These are phyloP conservation scores for Saturnispora halmiae DNA, from an alignment of 805 yeast genomes.

Conservation along the genomic window DNA sequence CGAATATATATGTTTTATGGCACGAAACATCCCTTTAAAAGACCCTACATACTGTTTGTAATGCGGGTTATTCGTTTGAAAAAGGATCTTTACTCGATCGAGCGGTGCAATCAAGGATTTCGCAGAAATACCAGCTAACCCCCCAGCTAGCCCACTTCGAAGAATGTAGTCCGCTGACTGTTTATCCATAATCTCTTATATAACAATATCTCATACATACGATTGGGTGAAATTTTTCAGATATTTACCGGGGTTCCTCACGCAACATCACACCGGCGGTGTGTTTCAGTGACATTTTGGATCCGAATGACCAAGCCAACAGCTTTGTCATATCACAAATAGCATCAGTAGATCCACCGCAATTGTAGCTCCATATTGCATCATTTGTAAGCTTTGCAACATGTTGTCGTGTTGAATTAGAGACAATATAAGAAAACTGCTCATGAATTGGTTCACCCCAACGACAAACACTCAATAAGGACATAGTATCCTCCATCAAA, in stretches of 20 bases:
- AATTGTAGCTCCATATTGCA: constrained; percentile 2
- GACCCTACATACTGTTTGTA: constrained; percentile 75
- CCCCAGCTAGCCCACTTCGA: constrained; percentile 88
- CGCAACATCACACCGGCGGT: constrained; percentile 2
- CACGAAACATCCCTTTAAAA: constrained; percentile 62
- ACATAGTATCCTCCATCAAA: constrained; percentile 8
- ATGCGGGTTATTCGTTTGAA: constrained; percentile 91
- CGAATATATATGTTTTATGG: constrained; percentile 55
- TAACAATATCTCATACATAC: neutral
- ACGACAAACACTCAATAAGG: constrained; percentile 6
- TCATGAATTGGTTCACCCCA: constrained; percentile 8
- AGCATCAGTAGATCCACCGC: neutral
- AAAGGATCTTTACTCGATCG: constrained; percentile 88
- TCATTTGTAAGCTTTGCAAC: constrained; percentile 6
- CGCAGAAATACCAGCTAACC: constrained; percentile 92
- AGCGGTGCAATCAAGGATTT: constrained; percentile 92
- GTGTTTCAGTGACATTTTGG: neutral
- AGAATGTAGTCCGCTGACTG: constrained; percentile 69
- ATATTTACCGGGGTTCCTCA: neutral
- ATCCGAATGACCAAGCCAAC: constrained; percentile 5
- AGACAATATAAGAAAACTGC: neutral
- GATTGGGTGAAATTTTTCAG: neutral
- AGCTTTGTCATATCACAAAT: neutral
- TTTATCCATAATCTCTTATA: constrained; percentile 39
- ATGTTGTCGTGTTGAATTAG: neutral